Base-by-base conservation (phyloP, 1,139 yeast genomes). In the Pichia inconspicua region DNA sequence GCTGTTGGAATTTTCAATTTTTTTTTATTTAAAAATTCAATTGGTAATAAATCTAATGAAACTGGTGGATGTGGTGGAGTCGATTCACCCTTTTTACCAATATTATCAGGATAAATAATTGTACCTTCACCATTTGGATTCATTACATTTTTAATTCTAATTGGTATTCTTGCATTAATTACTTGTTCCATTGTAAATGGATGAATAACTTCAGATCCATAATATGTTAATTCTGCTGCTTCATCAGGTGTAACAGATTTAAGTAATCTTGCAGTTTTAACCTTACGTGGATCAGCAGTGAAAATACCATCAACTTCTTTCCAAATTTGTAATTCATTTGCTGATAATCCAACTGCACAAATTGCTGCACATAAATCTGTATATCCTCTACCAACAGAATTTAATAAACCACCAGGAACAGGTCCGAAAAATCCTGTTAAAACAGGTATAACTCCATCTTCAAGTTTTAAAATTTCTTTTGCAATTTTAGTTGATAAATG, bases 171-270 rank as follows among this genome's bases (percentile, higher is more conserved):
- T 12, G 97, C 97, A 57, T 83, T 82, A 58, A 92, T 92, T 50
- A 90, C 98, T 70, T 92, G 98, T 68, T 92, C 97, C 98, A 92
- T 92, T 35, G 98, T 92, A 72, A 92, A 92, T 2, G 98, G 98
- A 63, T 92, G 98, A 58, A 92, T 92, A 54, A 92, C 98, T 69
- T 92, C 98, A 6, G 95, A 84, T 34, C 98, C 98, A 63, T 92
- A 92, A 67, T 92, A 92, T 0, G 98, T 92, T 66, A 92, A 77
- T 69, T 92, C 98, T 0, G 97, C 94, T 2, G 98, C 98, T 70
- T 92, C 98, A 63, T 92, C 98, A 2, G 98, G 98, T 0, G 98
- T 92, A 54, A 92, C 96, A 51, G 89, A 79, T 51, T 82, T 80
- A 55, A 92, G 72, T 45, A 92, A 71, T 58, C 96, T 75, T 4